Evolutionary conservation across 2,329 filamentous ascomycete genomes (phyloP), one percentile per base, ranked within the genome.

Genomic region (Hymenoscyphus salicellus): DNA sequence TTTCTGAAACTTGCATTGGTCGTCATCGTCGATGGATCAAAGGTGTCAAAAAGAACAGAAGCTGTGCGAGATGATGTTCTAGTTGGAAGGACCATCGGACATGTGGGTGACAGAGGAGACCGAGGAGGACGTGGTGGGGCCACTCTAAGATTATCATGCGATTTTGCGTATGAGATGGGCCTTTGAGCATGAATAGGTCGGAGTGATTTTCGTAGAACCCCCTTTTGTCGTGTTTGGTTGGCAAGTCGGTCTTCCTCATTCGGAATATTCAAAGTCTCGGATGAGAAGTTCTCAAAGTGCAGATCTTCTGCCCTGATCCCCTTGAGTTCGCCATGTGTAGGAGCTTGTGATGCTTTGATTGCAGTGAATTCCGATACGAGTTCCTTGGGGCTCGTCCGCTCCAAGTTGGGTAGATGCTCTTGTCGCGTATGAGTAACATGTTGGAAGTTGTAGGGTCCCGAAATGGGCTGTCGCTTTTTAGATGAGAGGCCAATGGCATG

Each of bases 361-460:
- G 77, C 76, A 17, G 79, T 78, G 63, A 81, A 79, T 64, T 83
- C 82, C 11, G 79, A 78, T 16, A 78, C 77, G 58, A 81, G 71
- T 32, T 81, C 78, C 58, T 75, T 74, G 17, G 78, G 78, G 68
- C 77, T 81, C 2, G 76, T 70, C 32, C 77, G 75, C 52, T 79
- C 76, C 6, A 81, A 66, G 63, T 77, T 77, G 3, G 80, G 75
- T 2, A 82, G 65, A 59, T 82, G 78, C 33, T 86, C 81, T 57
- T 81, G 82, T 14, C 80, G 78, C 14, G 83, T 85, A 72, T 88
- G 86, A 3, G 83, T 82, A 38, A 89, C 79, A 74, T 89, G 86
- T 72, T 88, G 86, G 66, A 89, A 89, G 77, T 89, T 88, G 75
- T 86, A 89, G 2, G 86, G 86, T 0, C 79, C 82, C 0, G 86